Base-by-base conservation (phyloP, 371 early-diverging fungal genomes). In the Dichotomocladium elegans region DNA sequence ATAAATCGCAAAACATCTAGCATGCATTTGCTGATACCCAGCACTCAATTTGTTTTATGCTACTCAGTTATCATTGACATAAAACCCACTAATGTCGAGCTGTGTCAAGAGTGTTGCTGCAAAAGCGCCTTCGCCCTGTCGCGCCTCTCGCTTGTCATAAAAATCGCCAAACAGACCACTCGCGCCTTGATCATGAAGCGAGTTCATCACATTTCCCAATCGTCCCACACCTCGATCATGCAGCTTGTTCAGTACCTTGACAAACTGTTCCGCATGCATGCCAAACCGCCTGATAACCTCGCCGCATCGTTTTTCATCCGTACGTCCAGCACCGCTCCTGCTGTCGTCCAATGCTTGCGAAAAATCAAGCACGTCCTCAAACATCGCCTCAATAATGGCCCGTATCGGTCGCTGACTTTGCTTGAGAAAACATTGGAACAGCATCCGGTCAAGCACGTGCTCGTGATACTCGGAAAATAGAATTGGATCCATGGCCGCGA, bases 381-480 rank as follows among this genome's bases (percentile, higher is more conserved):
- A 45, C 9, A 79, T 54, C 14, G 63, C 57, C 45, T 60, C 44
- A 9, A 81, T 42, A 6, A 69, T 48, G 5, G 60, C 46, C 15
- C 72, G 40, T 12, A 82, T 60, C 3, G 63, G 66, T 6, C 59
- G 62, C 41, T 80, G 80, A 45, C 66, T 73, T 34, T 60, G 62
- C 50, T 79, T 79, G 40, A 79, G 52, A 15, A 82, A 68, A 14
- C 80, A 74, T 37, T 69, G 77, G 24, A 64, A 61, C 27, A 82
- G 42, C 53, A 82, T 74, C n/a, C 66, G 70, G 50, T 82, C 78
- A 25, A 79, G 50, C 14, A 82, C 49, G 24, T 68, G 66, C 22
- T 79, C 74, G 33, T 80, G 80, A 40, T 74, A 79, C 5, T 64
- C 60, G 6, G 66, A 61, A 54, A 80, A 50, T 24, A 68, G 57